phyloP scores from a whole-genome alignment of 1,284 basidiomycete species.

The Pseudozyma tsukubaensis region DNA sequence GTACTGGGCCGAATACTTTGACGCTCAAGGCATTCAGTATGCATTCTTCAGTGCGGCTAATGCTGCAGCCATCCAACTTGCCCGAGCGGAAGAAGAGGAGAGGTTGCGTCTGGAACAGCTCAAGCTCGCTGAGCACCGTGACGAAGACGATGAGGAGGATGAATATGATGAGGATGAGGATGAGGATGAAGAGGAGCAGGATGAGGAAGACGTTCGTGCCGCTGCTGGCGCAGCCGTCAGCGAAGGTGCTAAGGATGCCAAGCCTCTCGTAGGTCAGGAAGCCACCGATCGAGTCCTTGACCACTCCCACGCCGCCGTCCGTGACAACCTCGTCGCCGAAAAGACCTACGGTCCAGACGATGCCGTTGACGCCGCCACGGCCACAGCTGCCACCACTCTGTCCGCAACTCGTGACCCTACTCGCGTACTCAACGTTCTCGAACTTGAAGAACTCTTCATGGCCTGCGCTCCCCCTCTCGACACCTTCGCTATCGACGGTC shows the following conservation, averaged over 20 bases:
- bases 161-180: conserved; percentile 57
- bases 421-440: conserved; percentile 84
- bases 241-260: conserved; percentile 42
- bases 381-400: conserved; percentile 61
- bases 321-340: conserved; percentile 37
- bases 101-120: conserved; percentile 69
- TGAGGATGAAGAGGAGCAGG: conserved; percentile 66
- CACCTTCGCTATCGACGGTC: conserved; percentile 68
- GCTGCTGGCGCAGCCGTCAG: conserved; percentile 40
- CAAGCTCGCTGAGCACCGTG: conserved; percentile 64
- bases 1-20: conserved; percentile 93
- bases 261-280: conserved; percentile 50
- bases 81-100: conserved; percentile 70
- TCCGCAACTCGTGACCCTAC: conserved; percentile 75
- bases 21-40: conserved; percentile 81
- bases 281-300: conserved; percentile 36
- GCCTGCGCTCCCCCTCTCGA: conserved; percentile 80
- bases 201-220: conserved; percentile 41
- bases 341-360: conserved; percentile 33
- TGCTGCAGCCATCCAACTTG: conserved; percentile 80
- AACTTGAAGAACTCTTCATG: conserved; percentile 88
- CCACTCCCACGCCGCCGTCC: conserved; percentile 30
- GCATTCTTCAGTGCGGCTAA: conserved; percentile 97
- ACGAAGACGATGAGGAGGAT: conserved; percentile 50
- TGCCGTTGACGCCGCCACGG: conserved; percentile 59